Evolutionary conservation across 805 yeast genomes (phyloP).

Genomic region (Cyberlindnera sargentensis): DNA sequence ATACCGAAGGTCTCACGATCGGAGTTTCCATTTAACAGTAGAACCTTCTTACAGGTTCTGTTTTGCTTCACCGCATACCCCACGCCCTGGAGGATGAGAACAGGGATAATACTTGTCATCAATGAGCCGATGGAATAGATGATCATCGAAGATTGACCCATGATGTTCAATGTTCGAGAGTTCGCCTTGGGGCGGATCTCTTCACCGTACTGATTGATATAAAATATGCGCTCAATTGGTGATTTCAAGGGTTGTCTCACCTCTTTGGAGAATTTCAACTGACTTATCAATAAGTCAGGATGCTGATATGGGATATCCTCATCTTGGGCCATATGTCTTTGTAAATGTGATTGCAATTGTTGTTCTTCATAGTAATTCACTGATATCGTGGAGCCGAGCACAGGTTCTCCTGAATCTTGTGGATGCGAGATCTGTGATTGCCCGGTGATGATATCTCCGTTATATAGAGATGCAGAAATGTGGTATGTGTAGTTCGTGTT

Average conservation of each 20-base stretch:
- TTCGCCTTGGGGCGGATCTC: conserved; percentile 76
- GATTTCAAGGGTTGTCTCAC: conserved; percentile 55
- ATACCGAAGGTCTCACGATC: conserved; percentile 79
- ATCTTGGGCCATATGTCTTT: conserved; percentile 5
- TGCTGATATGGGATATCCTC: conserved; percentile 69
- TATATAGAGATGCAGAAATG: conserved; percentile 64
- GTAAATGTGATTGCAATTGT: neutral
- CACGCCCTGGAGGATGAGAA: conserved; percentile 64
- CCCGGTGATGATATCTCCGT: conserved; percentile 81
- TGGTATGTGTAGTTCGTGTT: conserved; percentile 83
- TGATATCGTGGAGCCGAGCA: conserved; percentile 11
- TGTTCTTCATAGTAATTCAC: conserved; percentile 11
- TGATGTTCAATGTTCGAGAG: conserved; percentile 45
- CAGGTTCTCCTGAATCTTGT: conserved; percentile 20
- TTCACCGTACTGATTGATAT: conserved; percentile 82
- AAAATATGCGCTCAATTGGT: conserved; percentile 66
- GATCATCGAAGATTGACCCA: conserved; percentile 46
- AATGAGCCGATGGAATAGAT: conserved; percentile 82
- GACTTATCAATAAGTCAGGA: conserved; percentile 71
- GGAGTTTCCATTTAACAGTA: conserved; percentile 63
- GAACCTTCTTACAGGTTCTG: conserved; percentile 38
- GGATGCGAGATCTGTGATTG: conserved; percentile 96
- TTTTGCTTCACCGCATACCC: conserved; percentile 48
- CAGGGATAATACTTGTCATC: conserved; percentile 82
- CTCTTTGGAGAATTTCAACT: conserved; percentile 62